A percentile compares a stretch with the other conserved stretches of the same genome.
phyloP scores from a whole-genome alignment of 305 asterid genomes.

The Rubia occidens region DNA sequence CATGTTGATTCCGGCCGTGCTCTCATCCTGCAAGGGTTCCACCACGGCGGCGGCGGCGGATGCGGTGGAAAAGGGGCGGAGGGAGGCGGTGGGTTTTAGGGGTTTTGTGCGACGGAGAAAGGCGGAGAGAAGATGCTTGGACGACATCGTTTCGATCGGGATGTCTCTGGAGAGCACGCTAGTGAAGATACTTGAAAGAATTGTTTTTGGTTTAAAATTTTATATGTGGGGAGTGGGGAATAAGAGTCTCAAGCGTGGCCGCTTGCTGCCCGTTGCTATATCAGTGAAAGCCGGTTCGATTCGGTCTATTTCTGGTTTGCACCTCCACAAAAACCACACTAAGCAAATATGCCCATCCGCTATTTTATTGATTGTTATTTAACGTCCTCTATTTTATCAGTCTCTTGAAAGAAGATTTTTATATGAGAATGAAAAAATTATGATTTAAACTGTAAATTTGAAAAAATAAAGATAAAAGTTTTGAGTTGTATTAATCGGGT shows the following conservation, averaged over 20 bases:
- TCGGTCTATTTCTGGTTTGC: background rate
- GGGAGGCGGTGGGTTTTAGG: constrained; percentile 20
- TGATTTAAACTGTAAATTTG: too few relatives aligned
- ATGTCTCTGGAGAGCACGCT: background rate
- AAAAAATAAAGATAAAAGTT: too few relatives aligned
- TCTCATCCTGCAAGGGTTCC: constrained; percentile 50
- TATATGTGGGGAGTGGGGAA: background rate
- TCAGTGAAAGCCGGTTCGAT: background rate
- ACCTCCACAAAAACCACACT: background rate
- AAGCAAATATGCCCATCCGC: too few relatives aligned
- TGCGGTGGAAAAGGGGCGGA: constrained; percentile 37
- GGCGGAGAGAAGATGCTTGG: constrained; percentile 51
- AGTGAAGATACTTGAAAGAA: background rate
- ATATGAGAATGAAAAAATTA: too few relatives aligned
- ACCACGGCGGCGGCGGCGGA: constrained; percentile 35
- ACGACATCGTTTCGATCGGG: constrained; percentile 34
- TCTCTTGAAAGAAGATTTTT: too few relatives aligned
- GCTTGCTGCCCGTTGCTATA: background rate
- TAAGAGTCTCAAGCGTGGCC: background rate
- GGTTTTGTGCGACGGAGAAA: constrained; percentile 43
- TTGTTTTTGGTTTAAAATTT: too few relatives aligned
- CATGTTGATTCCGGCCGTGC: constrained; percentile 39
- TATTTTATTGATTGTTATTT: too few relatives aligned
- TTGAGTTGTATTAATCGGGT: too few relatives aligned
- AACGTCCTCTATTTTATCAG: too few relatives aligned